Conservation (phyloP, 1,284 basidiomycete species). For the Pseudozyma thailandica region DNA sequence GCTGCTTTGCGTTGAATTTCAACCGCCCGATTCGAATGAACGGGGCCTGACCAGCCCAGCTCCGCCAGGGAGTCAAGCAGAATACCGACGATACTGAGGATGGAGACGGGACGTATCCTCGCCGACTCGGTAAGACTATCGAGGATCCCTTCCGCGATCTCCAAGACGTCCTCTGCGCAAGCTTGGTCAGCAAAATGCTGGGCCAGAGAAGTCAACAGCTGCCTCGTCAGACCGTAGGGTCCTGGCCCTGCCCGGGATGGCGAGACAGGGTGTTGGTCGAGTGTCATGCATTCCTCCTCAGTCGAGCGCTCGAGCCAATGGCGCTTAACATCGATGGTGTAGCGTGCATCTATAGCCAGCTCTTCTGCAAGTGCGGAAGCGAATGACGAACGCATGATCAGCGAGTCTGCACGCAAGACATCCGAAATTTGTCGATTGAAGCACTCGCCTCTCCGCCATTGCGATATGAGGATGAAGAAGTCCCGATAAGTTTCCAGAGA, state of each 20-base stretch:
- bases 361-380: conserved; percentile 11
- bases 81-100: conserved; percentile 16
- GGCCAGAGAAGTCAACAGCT: conserved; percentile 1
- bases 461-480: conserved; percentile 28
- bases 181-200: conserved; percentile 2
- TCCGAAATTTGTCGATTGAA: not conserved
- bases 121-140: conserved; percentile 11
- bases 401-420: not conserved
- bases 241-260: conserved; percentile 1
- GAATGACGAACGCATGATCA: not conserved
- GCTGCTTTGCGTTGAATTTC: not conserved
- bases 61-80: conserved; percentile 16
- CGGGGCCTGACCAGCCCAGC: not conserved
- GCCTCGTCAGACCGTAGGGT: conserved; percentile 11
- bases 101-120: not conserved
- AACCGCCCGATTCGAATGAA: not conserved
- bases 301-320: conserved; percentile 13
- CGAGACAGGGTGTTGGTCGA: conserved; percentile 8
- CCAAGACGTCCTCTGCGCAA: not conserved
- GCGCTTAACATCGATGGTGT: conserved; percentile 27
- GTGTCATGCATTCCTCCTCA: not conserved
- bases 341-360: conserved; percentile 15
- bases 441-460: conserved; percentile 21
- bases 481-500: conserved; percentile 12
- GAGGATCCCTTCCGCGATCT: conserved; percentile 2